Evolutionary conservation across 2,329 filamentous ascomycete species (phyloP), one percentile per base, ranked within the genome.

Genomic region (Hysterium pulicare): DNA sequence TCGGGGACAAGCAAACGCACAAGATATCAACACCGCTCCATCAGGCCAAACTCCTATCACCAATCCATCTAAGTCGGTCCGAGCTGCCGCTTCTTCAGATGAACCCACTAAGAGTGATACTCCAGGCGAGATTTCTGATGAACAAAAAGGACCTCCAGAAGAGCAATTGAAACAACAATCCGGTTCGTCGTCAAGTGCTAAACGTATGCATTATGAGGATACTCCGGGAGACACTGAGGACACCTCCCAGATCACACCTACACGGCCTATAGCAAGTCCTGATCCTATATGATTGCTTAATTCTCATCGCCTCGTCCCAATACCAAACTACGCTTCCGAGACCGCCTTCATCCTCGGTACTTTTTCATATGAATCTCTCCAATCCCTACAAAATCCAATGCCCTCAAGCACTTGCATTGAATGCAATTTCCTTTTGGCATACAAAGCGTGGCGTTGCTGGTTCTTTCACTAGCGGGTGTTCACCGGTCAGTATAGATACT

Each of bases 1-100:
- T 13, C 53, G 60, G n/a, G 59, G 57, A 4, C 59, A 69, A 42
- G 57, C 64, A 41, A 62, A 65, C 42, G 51, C 66, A 1, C 63
- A 63, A 3, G 60, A 64, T 7, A 69, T 64, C 2, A 45, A 62
- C 5, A 74, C 71, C 0, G 56, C 49, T 20, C 71, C 62, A 4
- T 58, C 54, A 1, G 47, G 49, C 5, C 20, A 23, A 10, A 40
- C n/a, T 5, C 28, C 41, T 10, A 20, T n/a, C 13, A 23, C 15
- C 24, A 7, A 40, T 11, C 51, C 53, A 7, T 58, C 57, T 2
- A 31, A 56, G 21, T 37, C 36, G 28, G 19, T 51, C 1, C 43
- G 53, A 32, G 45, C 53, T 15, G 54, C 56, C 15, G 49, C 54
- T 1, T n/a, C 38, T 1, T 46, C 50, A 2, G 54, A 59, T 13